These are phyloP conservation scores for Chlamydomonas schloesseri DNA, from an alignment of 139 green algal genomes.

Conservation along the genomic window DNA sequence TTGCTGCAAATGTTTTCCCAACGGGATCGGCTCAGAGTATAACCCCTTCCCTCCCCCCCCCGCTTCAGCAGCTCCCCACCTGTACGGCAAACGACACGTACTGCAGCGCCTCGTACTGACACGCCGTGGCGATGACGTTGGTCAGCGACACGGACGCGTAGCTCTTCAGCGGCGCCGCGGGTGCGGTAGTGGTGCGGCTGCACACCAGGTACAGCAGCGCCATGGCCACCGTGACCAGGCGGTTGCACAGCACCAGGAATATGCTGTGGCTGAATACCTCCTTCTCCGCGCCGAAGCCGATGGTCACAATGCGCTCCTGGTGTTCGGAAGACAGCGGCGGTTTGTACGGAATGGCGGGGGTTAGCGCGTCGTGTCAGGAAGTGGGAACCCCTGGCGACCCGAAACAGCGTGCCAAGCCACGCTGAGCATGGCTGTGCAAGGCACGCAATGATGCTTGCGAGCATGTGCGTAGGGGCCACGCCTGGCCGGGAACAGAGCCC, in stretches of 20 bases:
- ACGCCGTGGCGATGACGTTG: constrained; percentile 94
- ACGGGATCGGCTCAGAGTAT: too few species aligned
- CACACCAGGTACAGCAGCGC: constrained; percentile 62
- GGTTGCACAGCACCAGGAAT: constrained; percentile 95
- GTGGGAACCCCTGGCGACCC: too few species aligned
- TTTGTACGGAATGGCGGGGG: too few species aligned
- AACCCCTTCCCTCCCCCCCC: too few species aligned
- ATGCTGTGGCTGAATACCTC: constrained; percentile 86
- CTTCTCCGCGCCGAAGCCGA: constrained; percentile 57
- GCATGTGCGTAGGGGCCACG: too few species aligned
- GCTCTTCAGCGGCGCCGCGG: constrained; percentile 70
- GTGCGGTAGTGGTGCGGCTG: constrained; percentile 38
- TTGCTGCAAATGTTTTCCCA: too few species aligned
- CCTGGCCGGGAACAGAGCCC: too few species aligned
- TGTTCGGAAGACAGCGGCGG: neutral
- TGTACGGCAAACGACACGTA: constrained; percentile 97
- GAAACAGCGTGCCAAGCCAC: too few species aligned
- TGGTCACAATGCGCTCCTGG: constrained; percentile 93
- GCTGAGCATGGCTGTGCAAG: too few species aligned
- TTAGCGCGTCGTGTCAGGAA: too few species aligned
- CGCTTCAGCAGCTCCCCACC: neutral
- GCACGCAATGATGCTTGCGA: too few species aligned
- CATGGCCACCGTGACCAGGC: constrained; percentile 78
- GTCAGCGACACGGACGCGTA: constrained; percentile 82
- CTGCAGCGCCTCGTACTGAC: constrained; percentile 97